phyloP scores from a whole-genome alignment of 371 early-diverging fungal species.

The Mortierella sp. region DNA sequence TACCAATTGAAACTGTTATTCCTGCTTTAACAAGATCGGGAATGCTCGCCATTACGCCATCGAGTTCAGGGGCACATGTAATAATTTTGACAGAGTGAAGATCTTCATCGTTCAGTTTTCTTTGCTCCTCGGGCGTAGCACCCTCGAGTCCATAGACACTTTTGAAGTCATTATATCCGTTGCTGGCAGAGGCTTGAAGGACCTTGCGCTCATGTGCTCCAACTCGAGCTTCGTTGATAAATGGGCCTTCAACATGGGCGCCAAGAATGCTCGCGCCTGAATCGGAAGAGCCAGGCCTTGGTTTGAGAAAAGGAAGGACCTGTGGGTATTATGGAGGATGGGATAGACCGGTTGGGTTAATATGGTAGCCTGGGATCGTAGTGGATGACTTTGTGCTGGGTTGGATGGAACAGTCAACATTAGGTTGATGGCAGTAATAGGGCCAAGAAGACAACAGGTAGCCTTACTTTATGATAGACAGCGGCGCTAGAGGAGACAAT shows the following conservation, averaged over 20 bases:
- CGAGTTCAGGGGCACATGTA: slow-evolving; percentile 88
- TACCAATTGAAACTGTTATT: slow-evolving; percentile 81
- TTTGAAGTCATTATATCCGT: slow-evolving; percentile 79
- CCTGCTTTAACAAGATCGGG: slow-evolving; percentile 80
- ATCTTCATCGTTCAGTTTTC: slow-evolving; percentile 62
- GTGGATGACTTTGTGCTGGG: background rate
- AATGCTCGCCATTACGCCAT: slow-evolving; percentile 80
- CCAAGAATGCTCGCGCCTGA: slow-evolving; percentile 85
- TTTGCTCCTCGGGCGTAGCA: slow-evolving; percentile 58
- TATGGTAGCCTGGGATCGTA: no score
- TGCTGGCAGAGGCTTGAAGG: slow-evolving; percentile 71
- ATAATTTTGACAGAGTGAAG: slow-evolving; percentile 74
- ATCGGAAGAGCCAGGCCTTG: slow-evolving; percentile 74
- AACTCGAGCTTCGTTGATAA: slow-evolving; percentile 79
- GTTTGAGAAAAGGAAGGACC: slow-evolving; percentile 78
- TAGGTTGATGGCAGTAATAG: no score
- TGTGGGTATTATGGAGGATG: slow-evolving; percentile 17
- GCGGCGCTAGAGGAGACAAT: slow-evolving; percentile 83
- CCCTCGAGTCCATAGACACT: slow-evolving; percentile 76
- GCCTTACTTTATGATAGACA: slow-evolving; percentile 78
- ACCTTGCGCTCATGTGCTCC: slow-evolving; percentile 85
- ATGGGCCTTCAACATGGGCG: slow-evolving; percentile 90
- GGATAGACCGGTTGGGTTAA: background rate
- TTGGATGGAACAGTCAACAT: background rate
- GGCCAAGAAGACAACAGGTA: background rate